Base-by-base conservation (phyloP, 805 yeast species). In the Sungouiozyma intestinalis region DNA sequence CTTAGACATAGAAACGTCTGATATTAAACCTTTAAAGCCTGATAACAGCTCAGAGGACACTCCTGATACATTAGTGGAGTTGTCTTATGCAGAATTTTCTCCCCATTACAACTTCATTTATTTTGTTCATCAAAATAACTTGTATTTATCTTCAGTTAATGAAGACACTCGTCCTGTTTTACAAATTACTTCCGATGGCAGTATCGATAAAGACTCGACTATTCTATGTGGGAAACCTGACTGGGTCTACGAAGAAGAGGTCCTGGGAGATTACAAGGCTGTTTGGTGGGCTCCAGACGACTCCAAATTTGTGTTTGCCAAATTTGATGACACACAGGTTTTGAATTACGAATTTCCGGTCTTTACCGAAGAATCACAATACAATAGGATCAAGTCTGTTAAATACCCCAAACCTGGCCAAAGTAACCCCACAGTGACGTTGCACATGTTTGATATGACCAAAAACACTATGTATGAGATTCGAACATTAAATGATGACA, bases 161-260 rank as follows among this genome's bases (percentile, higher is more conserved):
- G 38, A 43, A 1, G 31, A 33, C 1, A 35, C 44, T 8, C 45
- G 44, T 0, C 39, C 43, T 15, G 36, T 24, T 3, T 16, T 39
- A 5, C 54, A 53, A 35, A 41, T 64, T 2, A 62, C 68, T 0
- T n/a, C 43, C 3, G 81, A 75, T 54, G 88, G 87, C 0, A 63
- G 71, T 11, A 53, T 47, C 0, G 61, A 69, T 15, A 63, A 81
- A 3, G 68, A 72, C 46, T 79, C 83, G 50, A 24, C 29, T 7
- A 24, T 24, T 24, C 29, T 24, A 7, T 24, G 29, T 11, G 94
- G 85, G 4, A 79, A 70, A 47, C 78, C 88, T 0, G 92, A 83
- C 53, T 84, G 94, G 92, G 79, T 83, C 1, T 83, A 83, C 57
- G 94, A 84, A 57, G 94, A 84, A 54, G 94, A 84, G 52, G 84